Evolutionary conservation across 1,284 basidiomycete species (phyloP).

Genomic region (Microbotryum lychnidis-dioicae): DNA sequence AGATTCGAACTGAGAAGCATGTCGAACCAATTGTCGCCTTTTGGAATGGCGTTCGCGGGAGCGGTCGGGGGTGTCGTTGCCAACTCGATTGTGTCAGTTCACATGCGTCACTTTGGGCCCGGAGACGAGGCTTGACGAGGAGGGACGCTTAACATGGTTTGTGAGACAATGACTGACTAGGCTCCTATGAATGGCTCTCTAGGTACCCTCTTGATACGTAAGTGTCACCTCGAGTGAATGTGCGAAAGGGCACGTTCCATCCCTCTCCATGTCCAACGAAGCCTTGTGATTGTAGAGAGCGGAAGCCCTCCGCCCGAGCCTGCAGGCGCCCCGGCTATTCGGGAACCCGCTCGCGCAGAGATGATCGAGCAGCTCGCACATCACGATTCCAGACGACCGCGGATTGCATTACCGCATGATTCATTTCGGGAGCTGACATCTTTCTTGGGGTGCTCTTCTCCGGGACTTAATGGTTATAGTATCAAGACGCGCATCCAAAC

Average conservation of each 20-base stretch:
- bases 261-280: neutral
- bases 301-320: neutral
- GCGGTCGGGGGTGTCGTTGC: constrained; percentile 89
- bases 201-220: constrained; percentile 90
- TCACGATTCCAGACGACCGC: too few relatives aligned
- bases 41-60: constrained; percentile 86
- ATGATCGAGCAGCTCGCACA: too few relatives aligned
- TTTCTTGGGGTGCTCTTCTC: too few relatives aligned
- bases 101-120: neutral
- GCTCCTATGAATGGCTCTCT: neutral
- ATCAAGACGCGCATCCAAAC: constrained; percentile 96
- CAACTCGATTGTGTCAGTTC: constrained; percentile 63
- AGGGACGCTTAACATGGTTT: too few relatives aligned
- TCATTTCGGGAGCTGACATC: too few relatives aligned
- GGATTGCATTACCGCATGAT: too few relatives aligned
- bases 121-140: too few relatives aligned
- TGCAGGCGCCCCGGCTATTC: neutral
- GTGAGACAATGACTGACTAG: neutral
- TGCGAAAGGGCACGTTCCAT: too few relatives aligned
- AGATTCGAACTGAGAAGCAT: too few relatives aligned
- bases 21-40: constrained; percentile 49
- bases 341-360: neutral
- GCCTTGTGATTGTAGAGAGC: neutral
- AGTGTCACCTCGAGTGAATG: constrained; percentile 10
- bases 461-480: constrained; percentile 42